Base-by-base conservation (phyloP, 2,329 filamentous ascomycete species). In the Curvularia lunata region DNA sequence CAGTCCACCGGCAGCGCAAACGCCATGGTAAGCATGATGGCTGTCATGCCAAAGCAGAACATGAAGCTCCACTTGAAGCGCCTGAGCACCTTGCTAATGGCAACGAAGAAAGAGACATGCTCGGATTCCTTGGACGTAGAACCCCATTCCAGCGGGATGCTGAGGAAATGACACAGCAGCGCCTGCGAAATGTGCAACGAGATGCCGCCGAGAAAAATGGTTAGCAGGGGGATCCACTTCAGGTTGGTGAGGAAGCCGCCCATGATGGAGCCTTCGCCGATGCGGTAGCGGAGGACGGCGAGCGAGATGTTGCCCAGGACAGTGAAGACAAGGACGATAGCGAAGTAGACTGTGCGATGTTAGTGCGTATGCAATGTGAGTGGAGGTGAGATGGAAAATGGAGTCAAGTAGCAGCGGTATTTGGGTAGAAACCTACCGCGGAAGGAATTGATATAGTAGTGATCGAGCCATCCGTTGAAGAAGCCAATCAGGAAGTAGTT, bases 121-220 rank as follows among this genome's bases (percentile, higher is more conserved):
- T 92, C 89, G 48, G 86, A 86, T 79, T 96, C 92, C 79, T 96
- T 96, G 40, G 88, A 85, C 0, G 92, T 96, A 1, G 91, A 87
- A 49, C 91, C 91, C 91, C 91, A 95, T 3, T 85, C 86, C 88
- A 95, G 94, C 77, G 95, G 85, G 72, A 94, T 87, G 78, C 91
- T 87, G 74, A 95, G 91, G 85, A 95, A 91, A 80, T 96, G 92
- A 4, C 87, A 84, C 45, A 95, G 78, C 32, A 96, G 81, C 1
- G 91, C 91, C 74, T 93, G 89, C 28, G 86, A 91, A 48, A 96
- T 85, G 78, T 96, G 91, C 34, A 96, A 84, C 1, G 88, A 91
- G 48, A 95, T 82, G 38, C 91, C 91, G 51, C 91, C 91, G 18
- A 96, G 82, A 82, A 95, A 96, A 74, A 95, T 88, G 60, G 88